Percentiles rank a stretch among this genome's conserved stretches.
Evolutionary conservation across 257 asterid genomes (phyloP).

Genomic region (Forsythia suspensa): DNA sequence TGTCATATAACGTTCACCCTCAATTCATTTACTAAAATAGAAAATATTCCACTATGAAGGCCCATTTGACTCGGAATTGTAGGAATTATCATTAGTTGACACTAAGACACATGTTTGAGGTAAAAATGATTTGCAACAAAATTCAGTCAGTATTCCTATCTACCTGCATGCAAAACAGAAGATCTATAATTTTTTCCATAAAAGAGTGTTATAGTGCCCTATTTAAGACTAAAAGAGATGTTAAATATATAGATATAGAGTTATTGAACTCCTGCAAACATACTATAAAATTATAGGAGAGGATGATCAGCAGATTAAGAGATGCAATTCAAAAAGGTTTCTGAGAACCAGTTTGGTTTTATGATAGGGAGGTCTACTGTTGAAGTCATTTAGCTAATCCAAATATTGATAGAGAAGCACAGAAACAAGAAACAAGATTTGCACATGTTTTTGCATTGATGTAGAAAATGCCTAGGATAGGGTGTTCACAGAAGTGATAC

Average conservation of each 20-base stretch:
- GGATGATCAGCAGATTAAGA: not conserved
- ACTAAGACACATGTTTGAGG: not conserved
- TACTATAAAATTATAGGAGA: not conserved
- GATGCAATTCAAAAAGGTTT: not conserved
- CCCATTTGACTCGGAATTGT: not conserved
- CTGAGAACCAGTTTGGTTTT: not conserved
- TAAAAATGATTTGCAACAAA: not conserved
- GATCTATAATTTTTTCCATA: not conserved
- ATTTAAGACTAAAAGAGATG: not conserved
- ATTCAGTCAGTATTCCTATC: not conserved
- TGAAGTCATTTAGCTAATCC: not conserved
- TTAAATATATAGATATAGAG: not conserved
- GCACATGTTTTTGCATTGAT: not conserved
- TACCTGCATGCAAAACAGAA: not conserved
- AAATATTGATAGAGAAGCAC: not conserved
- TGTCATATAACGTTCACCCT: slow-evolving; percentile 36
- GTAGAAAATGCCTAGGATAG: not conserved
- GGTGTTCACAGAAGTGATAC: not conserved
- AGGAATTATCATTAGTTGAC: not conserved
- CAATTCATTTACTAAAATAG: slow-evolving; percentile 6
- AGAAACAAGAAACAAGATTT: not conserved
- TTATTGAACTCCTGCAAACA: not conserved
- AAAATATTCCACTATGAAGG: slow-evolving; percentile 5
- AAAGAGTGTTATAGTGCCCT: not conserved
- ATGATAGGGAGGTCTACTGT: not conserved